phyloP scores from a whole-genome alignment of 441 rosid genomes.

The Raphanus hybrid region DNA sequence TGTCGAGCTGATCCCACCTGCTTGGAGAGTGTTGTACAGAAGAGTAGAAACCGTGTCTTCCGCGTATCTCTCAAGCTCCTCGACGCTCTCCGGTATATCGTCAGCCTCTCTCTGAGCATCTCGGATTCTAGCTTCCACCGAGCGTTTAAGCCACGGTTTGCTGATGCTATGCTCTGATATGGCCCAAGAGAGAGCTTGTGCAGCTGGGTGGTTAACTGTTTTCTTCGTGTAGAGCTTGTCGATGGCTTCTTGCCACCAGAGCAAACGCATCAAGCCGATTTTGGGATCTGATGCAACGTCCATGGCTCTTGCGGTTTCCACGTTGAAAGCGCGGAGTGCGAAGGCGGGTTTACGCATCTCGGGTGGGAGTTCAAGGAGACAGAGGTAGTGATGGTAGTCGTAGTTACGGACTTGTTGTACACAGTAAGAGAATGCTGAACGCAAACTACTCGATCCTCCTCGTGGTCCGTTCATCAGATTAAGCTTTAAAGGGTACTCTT shows the following conservation, averaged over 20 bases:
- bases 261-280: conserved; percentile 83
- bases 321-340: conserved; percentile 83
- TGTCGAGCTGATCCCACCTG: conserved; percentile 72
- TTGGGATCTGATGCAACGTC: conserved; percentile 89
- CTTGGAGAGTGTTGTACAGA: conserved; percentile 79
- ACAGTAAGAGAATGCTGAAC: conserved; percentile 79
- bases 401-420: conserved; percentile 84
- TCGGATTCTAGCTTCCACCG: conserved; percentile 82
- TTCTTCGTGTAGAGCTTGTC: conserved; percentile 77
- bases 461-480: conserved; percentile 64
- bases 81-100: conserved; percentile 67
- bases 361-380: conserved; percentile 85
- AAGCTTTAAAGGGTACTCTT: background rate
- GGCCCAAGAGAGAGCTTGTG: conserved; percentile 77
- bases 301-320: conserved; percentile 91
- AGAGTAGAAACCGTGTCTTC: conserved; percentile 80
- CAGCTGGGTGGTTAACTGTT: conserved; percentile 74
- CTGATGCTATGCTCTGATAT: conserved; percentile 66
- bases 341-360: conserved; percentile 81
- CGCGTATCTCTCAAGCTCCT: conserved; percentile 77
- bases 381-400: conserved; percentile 95
- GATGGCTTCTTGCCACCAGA: conserved; percentile 94
- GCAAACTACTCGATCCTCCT: conserved; percentile 58
- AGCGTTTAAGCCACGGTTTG: conserved; percentile 80
- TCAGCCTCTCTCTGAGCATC: conserved; percentile 65